Base-by-base conservation (phyloP, 805 yeast species). In the Metschnikowia reukaufii region DNA sequence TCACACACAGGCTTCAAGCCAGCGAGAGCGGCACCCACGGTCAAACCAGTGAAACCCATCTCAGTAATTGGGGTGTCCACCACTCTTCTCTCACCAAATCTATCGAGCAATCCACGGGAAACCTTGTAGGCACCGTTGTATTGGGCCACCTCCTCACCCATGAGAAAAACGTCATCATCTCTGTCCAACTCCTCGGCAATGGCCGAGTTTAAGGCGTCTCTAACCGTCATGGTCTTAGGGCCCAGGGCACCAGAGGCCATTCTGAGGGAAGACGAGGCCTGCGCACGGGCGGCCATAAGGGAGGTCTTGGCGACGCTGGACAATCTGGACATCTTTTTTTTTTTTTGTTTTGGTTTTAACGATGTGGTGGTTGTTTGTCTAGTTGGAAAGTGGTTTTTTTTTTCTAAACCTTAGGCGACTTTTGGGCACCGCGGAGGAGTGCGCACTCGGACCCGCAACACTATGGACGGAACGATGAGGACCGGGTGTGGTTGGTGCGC, bases 61-160 rank as follows among this genome's bases (percentile, higher is more conserved):
- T 94, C 99, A 47, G 99, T 94, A 70, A 94, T 94, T 55, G 99
- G 99, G 54, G 97, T 91, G 72, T 91, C 97, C 52, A 91, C 79
- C 49, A 91, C 85, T 74, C 97, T 84, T 70, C 87, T 82, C 66
- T 90, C 96, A 54, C 97, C 97, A 62, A 90, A 91, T 67, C 95
- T 82, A 72, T 94, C 99, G 63, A 94, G 79, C 55, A 94, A 79
- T 30, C 99, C 99, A 66, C 96, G 84, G 55, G 98, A 86, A 55
- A 94, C 86, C 77, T 94, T 94, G 78, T 94, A 94, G 50, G 99
- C 99, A 77, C 99, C 99, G 67, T 94, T 91, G 76, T 94, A 94
- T 72, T 92, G 98, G 37, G 96, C 99, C 56, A 94, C 99, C 73
- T 94, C 99, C 77, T 94, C 99, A 72, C 99, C 99, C 81, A 94